Conservation (phyloP, 2,329 filamentous ascomycete genomes). For the Teratosphaeriaceae sp. region DNA sequence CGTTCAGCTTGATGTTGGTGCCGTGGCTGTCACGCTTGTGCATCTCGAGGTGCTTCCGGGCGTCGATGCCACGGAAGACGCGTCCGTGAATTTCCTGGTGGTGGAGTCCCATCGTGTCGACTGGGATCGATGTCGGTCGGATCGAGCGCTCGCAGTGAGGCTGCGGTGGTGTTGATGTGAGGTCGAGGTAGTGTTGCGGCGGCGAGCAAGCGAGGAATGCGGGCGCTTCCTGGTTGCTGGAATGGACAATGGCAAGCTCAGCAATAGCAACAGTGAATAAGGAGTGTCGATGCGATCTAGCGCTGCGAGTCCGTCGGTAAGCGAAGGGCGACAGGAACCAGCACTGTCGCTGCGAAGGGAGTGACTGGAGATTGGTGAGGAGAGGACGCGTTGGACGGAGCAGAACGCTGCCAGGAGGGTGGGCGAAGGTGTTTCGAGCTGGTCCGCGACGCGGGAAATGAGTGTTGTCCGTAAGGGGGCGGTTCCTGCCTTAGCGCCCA, state of each 20-base stretch:
- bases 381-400: not conserved
- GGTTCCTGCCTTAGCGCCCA: too few species aligned
- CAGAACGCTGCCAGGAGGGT: not conserved
- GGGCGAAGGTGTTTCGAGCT: too few species aligned
- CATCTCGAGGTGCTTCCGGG: constrained; percentile 17
- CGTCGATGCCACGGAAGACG: constrained; percentile 23
- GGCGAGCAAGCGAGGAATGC: constrained; percentile 11
- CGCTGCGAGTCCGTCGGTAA: constrained; percentile 11
- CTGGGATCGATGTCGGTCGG: constrained; percentile 7
- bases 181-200: constrained; percentile 2
- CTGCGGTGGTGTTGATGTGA: constrained; percentile 6
- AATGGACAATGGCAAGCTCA: too few species aligned
- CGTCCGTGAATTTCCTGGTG: constrained; percentile 22
- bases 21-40: constrained; percentile 23
- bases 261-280: constrained; percentile 7
- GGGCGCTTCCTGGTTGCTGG: constrained; percentile 4
- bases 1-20: constrained; percentile 19
- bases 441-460: too few species aligned
- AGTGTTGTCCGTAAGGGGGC: too few species aligned
- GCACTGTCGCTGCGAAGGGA: constrained; percentile 2
- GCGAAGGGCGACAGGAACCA: constrained; percentile 14
- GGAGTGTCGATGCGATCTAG: constrained; percentile 8
- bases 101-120: constrained; percentile 24
- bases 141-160: constrained; percentile 1
- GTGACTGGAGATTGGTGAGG: not conserved